Conservation (phyloP, 2,329 filamentous ascomycete genomes). For the Pestalotiopsis sp. region DNA sequence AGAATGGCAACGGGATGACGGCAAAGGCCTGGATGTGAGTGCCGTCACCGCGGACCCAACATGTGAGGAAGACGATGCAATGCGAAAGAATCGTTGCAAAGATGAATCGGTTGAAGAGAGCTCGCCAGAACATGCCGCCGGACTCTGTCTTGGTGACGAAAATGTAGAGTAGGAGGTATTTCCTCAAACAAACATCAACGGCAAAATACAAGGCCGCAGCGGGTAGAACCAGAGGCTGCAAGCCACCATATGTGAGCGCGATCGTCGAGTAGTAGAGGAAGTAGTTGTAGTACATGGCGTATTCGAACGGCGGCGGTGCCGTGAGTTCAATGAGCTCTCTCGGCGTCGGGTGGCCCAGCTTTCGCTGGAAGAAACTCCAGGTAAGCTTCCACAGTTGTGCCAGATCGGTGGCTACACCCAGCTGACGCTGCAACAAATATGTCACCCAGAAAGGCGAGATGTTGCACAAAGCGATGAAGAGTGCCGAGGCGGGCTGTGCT, state of each 20-base stretch:
- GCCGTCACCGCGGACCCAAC: conserved; percentile 70
- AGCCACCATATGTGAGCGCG: conserved; percentile 77
- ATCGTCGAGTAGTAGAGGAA: conserved; percentile 95
- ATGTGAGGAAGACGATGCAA: conserved; percentile 74
- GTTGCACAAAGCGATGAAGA: conserved; percentile 76
- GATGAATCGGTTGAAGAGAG: conserved; percentile 89
- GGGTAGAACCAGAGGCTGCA: conserved; percentile 86
- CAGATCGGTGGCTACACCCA: conserved; percentile 93
- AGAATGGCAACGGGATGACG: conserved; percentile 73
- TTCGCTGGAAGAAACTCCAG: conserved; percentile 84
- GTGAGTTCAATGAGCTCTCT: conserved; percentile 90
- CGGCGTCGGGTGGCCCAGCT: conserved; percentile 81
- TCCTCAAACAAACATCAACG: conserved; percentile 88
- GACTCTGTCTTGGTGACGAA: conserved; percentile 98
- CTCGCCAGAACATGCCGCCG: conserved; percentile 88
- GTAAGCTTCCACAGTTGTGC: conserved; percentile 82
- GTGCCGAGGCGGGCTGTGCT: conserved; percentile 61
- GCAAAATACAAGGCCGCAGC: conserved; percentile 88
- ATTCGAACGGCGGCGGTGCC: conserved; percentile 90
- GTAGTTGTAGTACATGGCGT: conserved; percentile 97
- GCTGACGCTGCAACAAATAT: conserved; percentile 88
- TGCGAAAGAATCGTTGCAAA: conserved; percentile 81
- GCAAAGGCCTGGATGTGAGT: conserved; percentile 64
- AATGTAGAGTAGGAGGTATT: conserved; percentile 91
- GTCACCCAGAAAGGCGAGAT: conserved; percentile 94